These are phyloP conservation scores for Edhazardia aedis DNA, from an alignment of 371 early-diverging fungal genomes.

Conservation along the genomic window DNA sequence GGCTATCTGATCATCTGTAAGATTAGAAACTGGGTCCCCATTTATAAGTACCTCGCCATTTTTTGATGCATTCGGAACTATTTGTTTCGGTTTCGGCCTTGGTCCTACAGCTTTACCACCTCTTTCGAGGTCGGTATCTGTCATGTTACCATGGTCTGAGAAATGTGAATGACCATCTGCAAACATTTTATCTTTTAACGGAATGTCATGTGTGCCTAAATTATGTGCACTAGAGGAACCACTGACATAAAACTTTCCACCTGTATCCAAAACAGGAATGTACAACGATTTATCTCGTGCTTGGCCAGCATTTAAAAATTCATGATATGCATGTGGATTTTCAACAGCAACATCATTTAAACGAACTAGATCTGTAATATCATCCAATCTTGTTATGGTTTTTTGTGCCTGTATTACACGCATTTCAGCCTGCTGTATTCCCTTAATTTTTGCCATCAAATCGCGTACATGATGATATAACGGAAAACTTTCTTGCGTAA, in stretches of 20 bases:
- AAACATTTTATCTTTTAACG: background rate
- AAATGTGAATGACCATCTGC: background rate
- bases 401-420: constrained; percentile 1
- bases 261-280: background rate
- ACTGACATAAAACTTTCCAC: background rate
- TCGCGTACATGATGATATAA: constrained; percentile 4
- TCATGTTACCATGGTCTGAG: background rate
- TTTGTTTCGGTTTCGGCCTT: too few species aligned
- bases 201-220: background rate
- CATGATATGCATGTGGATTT: constrained; percentile 1
- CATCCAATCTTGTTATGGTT: constrained; percentile 7
- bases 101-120: too few species aligned
- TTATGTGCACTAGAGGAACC: background rate
- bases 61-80: too few species aligned
- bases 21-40: too few species aligned
- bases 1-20: too few species aligned
- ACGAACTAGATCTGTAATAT: constrained; percentile 4
- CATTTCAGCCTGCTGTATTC: constrained; percentile 6
- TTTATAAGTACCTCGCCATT: too few species aligned
- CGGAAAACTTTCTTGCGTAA: constrained; percentile 7
- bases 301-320: constrained; percentile 2
- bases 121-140: too few species aligned
- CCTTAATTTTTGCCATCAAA: background rate
- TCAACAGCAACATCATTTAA: background rate
- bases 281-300: background rate